Base-by-base conservation (phyloP, 345 rosid species). In the Acer saccharum region DNA sequence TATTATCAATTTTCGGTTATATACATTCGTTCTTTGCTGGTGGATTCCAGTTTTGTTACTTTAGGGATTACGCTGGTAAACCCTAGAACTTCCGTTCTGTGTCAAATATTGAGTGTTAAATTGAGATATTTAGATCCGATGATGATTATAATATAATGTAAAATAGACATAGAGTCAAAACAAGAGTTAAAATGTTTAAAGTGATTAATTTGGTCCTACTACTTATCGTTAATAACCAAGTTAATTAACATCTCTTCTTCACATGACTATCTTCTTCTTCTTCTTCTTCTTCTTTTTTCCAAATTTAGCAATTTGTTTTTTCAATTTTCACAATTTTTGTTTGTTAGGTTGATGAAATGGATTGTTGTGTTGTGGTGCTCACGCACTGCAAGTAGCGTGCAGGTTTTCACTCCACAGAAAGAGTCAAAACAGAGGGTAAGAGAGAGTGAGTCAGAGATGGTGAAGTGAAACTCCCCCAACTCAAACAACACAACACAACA, bases 371-470 rank as follows among this genome's bases (percentile, higher is more conserved):
- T 46, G 46, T 46, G 57, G 16, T 29, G 62, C 2, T 48, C 73
- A 74, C 78, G 78, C 82, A 44, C 78, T 21, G 6, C 7, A 60
- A 32, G 69, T 18, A 46, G 69, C 10, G 29, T 62, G 54, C 7
- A 13, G 35, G 11, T 27, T 11, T 54, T 10, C 29, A 62, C 21
- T 17, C 67, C 25, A 43, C 54, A 77, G 84, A 74, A 85, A 69
- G 79, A 55, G 81, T 76, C 78, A 79, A 78, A 81, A 13, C 76
- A 63, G 82, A 76, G 82, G 83, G 83, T 71, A 27, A 27, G 29
- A 27, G 29, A 27, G 85, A 4, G 39, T 60, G 71, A 57, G 84
- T 78, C 82, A 76, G 80, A 54, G 41, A 13, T 10, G 55, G 69
- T 60, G 74, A 82, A 82, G 71, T 43, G 55, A 82, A 82, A 76